Conservation (phyloP, 75 land plant species). For the Cupressus sempervirens region DNA sequence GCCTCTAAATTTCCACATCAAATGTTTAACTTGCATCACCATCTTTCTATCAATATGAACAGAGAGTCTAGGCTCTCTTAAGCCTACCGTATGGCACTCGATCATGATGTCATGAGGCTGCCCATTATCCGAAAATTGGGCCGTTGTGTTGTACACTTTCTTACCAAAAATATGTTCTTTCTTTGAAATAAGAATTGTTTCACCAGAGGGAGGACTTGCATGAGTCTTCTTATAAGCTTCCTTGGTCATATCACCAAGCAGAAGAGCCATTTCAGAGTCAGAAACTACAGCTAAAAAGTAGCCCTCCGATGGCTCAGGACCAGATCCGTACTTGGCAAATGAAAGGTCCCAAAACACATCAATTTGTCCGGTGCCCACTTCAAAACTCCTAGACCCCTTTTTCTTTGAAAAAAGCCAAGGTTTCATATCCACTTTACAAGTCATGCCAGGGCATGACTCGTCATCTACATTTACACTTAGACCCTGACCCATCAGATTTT, state of each 20-base stretch:
- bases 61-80: slow-evolving; percentile 59
- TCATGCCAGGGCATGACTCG: slow-evolving; percentile 39
- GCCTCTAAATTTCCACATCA: slow-evolving; percentile 88
- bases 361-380: slow-evolving; percentile 47
- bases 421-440: slow-evolving; percentile 86
- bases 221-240: slow-evolving; percentile 68
- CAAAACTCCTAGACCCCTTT: slow-evolving; percentile 74
- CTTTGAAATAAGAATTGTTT: slow-evolving; percentile 57
- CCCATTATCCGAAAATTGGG: slow-evolving; percentile 75
- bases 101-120: slow-evolving; percentile 67
- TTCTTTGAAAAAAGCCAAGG: slow-evolving; percentile 90
- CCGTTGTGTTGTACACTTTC: slow-evolving; percentile 60
- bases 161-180: slow-evolving; percentile 85
- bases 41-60: slow-evolving; percentile 64
- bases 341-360: slow-evolving; percentile 89
- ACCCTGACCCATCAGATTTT: slow-evolving; percentile 86
- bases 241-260: slow-evolving; percentile 76
- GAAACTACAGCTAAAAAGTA: slow-evolving; percentile 70
- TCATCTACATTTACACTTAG: slow-evolving; percentile 72
- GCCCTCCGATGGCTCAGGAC: slow-evolving; percentile 80
- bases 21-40: slow-evolving; percentile 73
- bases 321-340: slow-evolving; percentile 69
- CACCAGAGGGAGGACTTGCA: slow-evolving; percentile 32
- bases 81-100: slow-evolving; percentile 62
- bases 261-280: slow-evolving; percentile 53